These are phyloP conservation scores for Nothophytophthora sp. DNA, from an alignment of 352 stramenopile species.

Conservation along the genomic window DNA sequence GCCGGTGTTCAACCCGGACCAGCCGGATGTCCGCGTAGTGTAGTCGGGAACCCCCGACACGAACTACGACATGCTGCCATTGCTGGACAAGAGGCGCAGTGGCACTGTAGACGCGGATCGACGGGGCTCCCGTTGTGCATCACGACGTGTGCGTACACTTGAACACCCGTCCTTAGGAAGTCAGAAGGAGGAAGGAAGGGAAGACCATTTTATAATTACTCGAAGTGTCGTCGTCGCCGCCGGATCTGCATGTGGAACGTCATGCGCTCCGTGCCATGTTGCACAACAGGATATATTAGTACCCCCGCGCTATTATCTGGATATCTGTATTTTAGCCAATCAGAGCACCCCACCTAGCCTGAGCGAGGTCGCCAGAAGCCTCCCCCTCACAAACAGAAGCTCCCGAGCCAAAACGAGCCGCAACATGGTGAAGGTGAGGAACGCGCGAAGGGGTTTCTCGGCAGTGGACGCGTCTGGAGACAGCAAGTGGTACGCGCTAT, in stretches of 20 bases:
- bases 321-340: constrained; percentile 64
- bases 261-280: constrained; percentile 2
- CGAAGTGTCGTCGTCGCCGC: neutral
- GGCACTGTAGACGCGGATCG: neutral
- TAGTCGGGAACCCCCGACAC: too few species aligned
- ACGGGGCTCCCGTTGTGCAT: constrained; percentile 1
- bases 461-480: too few species aligned
- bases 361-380: neutral
- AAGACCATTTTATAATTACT: constrained; percentile 27
- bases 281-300: too few species aligned
- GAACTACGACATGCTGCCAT: too few species aligned
- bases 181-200: constrained; percentile 14
- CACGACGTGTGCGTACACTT: too few species aligned
- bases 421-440: constrained; percentile 64
- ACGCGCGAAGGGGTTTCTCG: neutral
- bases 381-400: constrained; percentile 15
- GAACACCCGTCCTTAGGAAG: constrained; percentile 23
- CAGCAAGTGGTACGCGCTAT: neutral
- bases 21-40: constrained; percentile 43
- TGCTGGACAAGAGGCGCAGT: too few species aligned
- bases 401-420: constrained; percentile 9
- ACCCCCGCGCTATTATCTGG: too few species aligned
- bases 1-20: constrained; percentile 46
- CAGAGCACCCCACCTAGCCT: constrained; percentile 43
- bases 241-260: too few species aligned